Base-by-base conservation (phyloP, 2,329 filamentous ascomycete genomes). In the Capronia americana region DNA sequence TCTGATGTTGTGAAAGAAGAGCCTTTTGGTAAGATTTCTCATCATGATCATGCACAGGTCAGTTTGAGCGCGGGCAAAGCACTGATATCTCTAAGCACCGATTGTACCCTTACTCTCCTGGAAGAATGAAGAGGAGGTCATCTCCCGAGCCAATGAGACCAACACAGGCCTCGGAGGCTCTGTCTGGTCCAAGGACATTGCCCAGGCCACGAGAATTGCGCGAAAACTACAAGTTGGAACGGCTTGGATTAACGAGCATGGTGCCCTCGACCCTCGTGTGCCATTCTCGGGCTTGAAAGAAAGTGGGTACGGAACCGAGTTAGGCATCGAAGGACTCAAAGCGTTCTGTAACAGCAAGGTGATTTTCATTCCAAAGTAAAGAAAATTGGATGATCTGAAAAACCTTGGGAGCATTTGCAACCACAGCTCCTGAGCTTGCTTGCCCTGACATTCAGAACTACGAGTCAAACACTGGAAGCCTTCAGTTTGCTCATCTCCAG, bases 271-370 rank as follows among this genome's bases (percentile, higher is more conserved):
- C 14, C 44, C 59, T 48, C 30, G 61, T 26, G 28, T 54, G 7
- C 85, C 85, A 34, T 93, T 93, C 71, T 89, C 90, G 61, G 92
- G 92, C 23, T 81, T 85, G 7, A 86, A 86, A 58, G 69, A 75
- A 61, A 74, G 72, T 28, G 74, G 74, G 17, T 48, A 74, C 32
- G 74, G 74, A n/a, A 66, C 67, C 14, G 74, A 76, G 57, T 69
- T 66, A 62, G 68, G 71, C 10, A 64, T 54, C 8, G 65, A 66
- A 34, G 73, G 73, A 3, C 61, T 74, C 17, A 46, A 46, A 46
- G 41, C 14, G 41, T 46, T 46, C 41, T 46, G 41, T 20, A 46
- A 46, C 41, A 46, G 3, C 41, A 46, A 46, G 41, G 41, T 54
- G 51, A 54, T 46, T 17, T 46, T 46, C 11, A n/a, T 46, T 46